A percentile compares a stretch with the other conserved stretches of the same genome.
Evolutionary conservation across 2,329 filamentous ascomycete genomes (phyloP).

Genomic region (Fusarium protoensiforme): DNA sequence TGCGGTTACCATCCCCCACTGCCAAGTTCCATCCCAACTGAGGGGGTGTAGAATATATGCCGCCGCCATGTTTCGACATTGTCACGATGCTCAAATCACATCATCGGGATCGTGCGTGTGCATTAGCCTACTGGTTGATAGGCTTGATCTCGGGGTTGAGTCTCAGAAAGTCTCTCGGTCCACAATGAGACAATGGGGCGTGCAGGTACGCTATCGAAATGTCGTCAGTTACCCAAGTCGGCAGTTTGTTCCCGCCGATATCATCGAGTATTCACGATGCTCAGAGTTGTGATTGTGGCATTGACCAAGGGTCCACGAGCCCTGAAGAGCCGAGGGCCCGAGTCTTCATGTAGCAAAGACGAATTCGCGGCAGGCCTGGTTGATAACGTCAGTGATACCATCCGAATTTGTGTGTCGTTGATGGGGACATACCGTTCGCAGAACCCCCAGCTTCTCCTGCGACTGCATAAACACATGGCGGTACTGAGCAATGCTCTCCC

Average conservation of each 20-base stretch:
- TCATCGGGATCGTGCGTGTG: slow-evolving; percentile 41
- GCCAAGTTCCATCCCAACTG: slow-evolving; percentile 29
- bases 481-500: slow-evolving; percentile 88
- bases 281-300: slow-evolving; percentile 35
- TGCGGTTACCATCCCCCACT: slow-evolving; percentile 29
- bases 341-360: slow-evolving; percentile 38
- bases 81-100: slow-evolving; percentile 41
- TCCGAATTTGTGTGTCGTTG: background rate
- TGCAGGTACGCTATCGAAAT: slow-evolving; percentile 28
- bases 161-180: slow-evolving; percentile 29
- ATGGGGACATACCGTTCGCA: slow-evolving; percentile 66
- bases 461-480: slow-evolving; percentile 87
- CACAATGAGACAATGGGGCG: slow-evolving; percentile 28
- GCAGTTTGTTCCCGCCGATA: slow-evolving; percentile 19
- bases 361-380: slow-evolving; percentile 54
- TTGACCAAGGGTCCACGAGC: slow-evolving; percentile 40
- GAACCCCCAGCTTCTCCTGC: slow-evolving; percentile 76
- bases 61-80: slow-evolving; percentile 41
- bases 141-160: slow-evolving; percentile 24
- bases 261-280: slow-evolving; percentile 4
- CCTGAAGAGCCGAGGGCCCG: slow-evolving; percentile 29
- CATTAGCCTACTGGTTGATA: slow-evolving; percentile 36
- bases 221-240: slow-evolving; percentile 32
- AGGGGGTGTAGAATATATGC: slow-evolving; percentile 38
- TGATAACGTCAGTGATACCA: slow-evolving; percentile 28